These are phyloP conservation scores for Chaetomium sp. DNA, from an alignment of 2,329 filamentous ascomycete species.

Conservation along the genomic window DNA sequence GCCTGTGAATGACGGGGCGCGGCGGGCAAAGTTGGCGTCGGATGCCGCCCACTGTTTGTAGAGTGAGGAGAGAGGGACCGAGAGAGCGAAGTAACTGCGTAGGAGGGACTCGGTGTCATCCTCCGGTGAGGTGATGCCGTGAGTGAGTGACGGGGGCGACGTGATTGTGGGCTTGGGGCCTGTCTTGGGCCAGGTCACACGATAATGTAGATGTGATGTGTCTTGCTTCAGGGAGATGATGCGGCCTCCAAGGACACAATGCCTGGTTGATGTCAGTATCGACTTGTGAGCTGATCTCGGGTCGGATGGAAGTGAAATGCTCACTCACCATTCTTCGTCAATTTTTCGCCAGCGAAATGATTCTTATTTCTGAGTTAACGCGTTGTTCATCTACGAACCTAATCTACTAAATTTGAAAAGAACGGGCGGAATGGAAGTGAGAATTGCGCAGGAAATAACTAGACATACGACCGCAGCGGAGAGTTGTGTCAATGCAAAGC, in stretches of 20 bases:
- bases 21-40: conserved; percentile 83
- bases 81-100: conserved; percentile 79
- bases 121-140: conserved; percentile 25
- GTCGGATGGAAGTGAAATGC: neutral
- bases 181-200: conserved; percentile 53
- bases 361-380: conserved; percentile 34
- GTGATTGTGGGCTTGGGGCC: conserved; percentile 16
- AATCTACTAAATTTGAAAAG: neutral
- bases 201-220: conserved; percentile 69
- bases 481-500: conserved; percentile 87
- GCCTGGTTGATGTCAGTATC: conserved; percentile 39
- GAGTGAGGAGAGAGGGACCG: conserved; percentile 64
- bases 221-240: conserved; percentile 84
- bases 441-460: neutral
- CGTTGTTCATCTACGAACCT: neutral
- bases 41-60: conserved; percentile 82
- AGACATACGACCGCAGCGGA: conserved; percentile 67
- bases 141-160: conserved; percentile 32
- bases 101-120: conserved; percentile 72
- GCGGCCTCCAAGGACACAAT: conserved; percentile 77
- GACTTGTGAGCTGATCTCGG: neutral
- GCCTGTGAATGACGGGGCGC: conserved; percentile 80
- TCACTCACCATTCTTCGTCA: conserved; percentile 67
- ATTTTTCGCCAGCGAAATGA: conserved; percentile 93
- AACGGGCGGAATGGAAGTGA: neutral